Evolutionary conservation across 2,329 filamentous ascomycete species (phyloP).

Genomic region (Ophiosphaerella herpotricha): DNA sequence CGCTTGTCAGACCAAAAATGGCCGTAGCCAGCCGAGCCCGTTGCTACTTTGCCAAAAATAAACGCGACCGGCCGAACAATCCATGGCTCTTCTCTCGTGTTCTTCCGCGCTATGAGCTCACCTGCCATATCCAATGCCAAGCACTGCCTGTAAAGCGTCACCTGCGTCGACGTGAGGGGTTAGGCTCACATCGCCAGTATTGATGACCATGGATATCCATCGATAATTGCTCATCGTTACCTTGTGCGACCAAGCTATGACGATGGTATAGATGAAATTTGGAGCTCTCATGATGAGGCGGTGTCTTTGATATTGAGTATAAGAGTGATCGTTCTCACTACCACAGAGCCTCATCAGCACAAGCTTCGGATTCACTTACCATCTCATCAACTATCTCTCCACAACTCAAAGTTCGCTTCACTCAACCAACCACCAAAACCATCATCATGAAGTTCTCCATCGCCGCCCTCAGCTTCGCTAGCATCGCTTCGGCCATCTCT

Average conservation of each 20-base stretch:
- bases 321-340: conserved; percentile 24
- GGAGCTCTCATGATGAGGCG: conserved; percentile 13
- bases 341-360: conserved; percentile 22
- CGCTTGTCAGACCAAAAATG: conserved; percentile 21
- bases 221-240: conserved; percentile 24
- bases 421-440: background rate
- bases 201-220: conserved; percentile 25
- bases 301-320: conserved; percentile 23
- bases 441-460: conserved; percentile 43
- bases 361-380: conserved; percentile 8
- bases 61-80: background rate
- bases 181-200: conserved; percentile 24
- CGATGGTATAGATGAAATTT: conserved; percentile 21
- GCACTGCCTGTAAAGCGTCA: conserved; percentile 29
- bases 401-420: background rate
- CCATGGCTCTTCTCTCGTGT: conserved; percentile 24
- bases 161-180: conserved; percentile 27
- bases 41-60: conserved; percentile 41
- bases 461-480: conserved; percentile 32
- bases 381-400: conserved; percentile 7
- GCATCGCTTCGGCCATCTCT: conserved; percentile 40
- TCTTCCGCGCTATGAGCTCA: conserved; percentile 38
- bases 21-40: conserved; percentile 24
- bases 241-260: conserved; percentile 23
- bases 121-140: conserved; percentile 20